A percentile compares a stretch with the other conserved stretches of the same genome.
Evolutionary conservation across 352 stramenopile species (phyloP).

Genomic region (Phytopythium helicoides): DNA sequence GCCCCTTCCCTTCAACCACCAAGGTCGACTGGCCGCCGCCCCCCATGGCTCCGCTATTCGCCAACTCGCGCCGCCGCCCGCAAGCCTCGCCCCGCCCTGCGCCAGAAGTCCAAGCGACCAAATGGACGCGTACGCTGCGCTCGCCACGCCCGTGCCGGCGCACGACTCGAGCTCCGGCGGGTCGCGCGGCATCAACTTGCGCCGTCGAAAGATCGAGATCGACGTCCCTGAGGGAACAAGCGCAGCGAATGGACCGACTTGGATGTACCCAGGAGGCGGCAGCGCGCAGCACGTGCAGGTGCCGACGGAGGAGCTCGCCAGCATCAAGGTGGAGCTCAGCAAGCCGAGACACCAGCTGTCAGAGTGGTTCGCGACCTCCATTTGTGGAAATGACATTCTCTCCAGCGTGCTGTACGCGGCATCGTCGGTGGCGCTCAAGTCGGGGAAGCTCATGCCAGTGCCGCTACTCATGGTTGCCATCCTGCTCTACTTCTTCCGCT

Average conservation of each 20-base stretch:
- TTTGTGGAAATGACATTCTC: too few species aligned
- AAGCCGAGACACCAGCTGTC: too few species aligned
- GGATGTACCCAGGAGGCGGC: conserved; percentile 42
- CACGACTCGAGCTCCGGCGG: conserved; percentile 6
- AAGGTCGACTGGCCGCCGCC: too few species aligned
- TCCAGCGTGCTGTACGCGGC: too few species aligned
- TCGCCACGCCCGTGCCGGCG: not conserved
- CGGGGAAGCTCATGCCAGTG: too few species aligned
- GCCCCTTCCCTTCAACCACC: too few species aligned
- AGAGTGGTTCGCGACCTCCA: too few species aligned
- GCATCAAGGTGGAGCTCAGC: not conserved
- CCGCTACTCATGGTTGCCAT: too few species aligned
- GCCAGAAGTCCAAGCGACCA: not conserved
- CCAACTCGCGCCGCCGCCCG: not conserved
- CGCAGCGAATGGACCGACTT: conserved; percentile 23
- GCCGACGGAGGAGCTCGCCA: too few species aligned
- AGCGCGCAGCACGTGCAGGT: too few species aligned
- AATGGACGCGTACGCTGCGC: not conserved
- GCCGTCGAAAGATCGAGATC: conserved; percentile 47
- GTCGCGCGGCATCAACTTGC: conserved; percentile 21
- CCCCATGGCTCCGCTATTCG: not conserved
- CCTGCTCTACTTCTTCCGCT: too few species aligned
- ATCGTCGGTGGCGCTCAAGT: too few species aligned
- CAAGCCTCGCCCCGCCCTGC: not conserved
- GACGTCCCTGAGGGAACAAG: conserved; percentile 29